Evolutionary conservation across 805 yeast genomes (phyloP).

Genomic region (Wickerhamomyces sydowiorum): DNA sequence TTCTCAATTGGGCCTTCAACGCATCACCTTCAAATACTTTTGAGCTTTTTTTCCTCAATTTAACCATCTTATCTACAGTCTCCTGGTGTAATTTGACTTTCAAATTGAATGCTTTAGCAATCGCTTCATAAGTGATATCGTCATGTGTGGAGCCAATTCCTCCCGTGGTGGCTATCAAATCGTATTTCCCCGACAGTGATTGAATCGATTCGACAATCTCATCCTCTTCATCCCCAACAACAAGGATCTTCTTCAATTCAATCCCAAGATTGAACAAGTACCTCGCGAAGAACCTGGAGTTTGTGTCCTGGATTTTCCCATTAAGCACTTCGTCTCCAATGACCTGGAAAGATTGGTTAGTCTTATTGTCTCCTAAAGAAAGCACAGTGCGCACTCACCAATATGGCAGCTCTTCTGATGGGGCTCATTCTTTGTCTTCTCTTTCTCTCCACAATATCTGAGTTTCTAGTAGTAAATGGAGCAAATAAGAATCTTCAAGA

Average conservation of each 20-base stretch:
- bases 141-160: conserved; percentile 88
- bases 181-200: conserved; percentile 43
- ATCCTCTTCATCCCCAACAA: conserved; percentile 69
- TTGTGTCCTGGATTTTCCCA: conserved; percentile 78
- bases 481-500: too few relatives aligned
- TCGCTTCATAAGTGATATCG: conserved; percentile 74
- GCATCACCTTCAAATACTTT: conserved; percentile 35
- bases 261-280: conserved; percentile 65
- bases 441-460: background rate
- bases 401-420: conserved; percentile 9
- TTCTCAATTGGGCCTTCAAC: conserved; percentile 56
- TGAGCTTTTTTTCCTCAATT: conserved; percentile 34
- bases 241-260: conserved; percentile 57
- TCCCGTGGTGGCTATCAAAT: conserved; percentile 40
- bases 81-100: conserved; percentile 46
- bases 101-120: conserved; percentile 60
- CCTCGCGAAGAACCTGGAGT: conserved; percentile 66
- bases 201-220: conserved; percentile 55
- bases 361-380: too few relatives aligned
- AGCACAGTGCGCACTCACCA: conserved; percentile 4
- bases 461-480: background rate
- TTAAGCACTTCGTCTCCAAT: conserved; percentile 89
- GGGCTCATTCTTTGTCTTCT: background rate
- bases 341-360: conserved; percentile 13
- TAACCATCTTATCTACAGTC: conserved; percentile 56